Evolutionary conservation across 2,329 filamentous ascomycete species (phyloP), one percentile per base, ranked within the genome.

Genomic region (Alternaria ethzedia): DNA sequence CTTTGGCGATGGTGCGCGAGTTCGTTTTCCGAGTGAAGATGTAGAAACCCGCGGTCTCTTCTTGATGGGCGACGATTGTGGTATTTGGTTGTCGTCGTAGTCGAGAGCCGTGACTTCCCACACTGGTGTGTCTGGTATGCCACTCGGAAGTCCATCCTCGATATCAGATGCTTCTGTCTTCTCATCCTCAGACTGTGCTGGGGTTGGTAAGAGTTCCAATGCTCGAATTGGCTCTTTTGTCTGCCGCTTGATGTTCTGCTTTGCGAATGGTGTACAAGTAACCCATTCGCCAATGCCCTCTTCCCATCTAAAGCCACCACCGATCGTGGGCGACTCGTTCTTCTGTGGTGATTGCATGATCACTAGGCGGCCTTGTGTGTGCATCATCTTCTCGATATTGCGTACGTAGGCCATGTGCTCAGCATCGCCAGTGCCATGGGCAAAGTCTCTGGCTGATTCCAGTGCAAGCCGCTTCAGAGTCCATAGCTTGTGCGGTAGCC

Each of bases 251-350:
- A 61, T 56, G 12, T 66, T 59, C 30, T 72, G 70, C 44, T 70
- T 74, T 8, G 61, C 55, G 66, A 78, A 78, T 0, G 82, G 82
- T 9, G 82, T 83, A 41, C 75, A 79, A 1, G 75, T 72, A n/a
- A 83, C 78, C 82, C 82, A 84, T 63, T 84, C 82, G 23, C 80
- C 80, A 36, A 84, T 79, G 10, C 80, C 81, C 51, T 82, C 81
- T 67, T 84, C 82, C 81, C 81, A 83, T 21, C 77, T 72, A 57
- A 80, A 81, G 4, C 77, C 78, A 13, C 73, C 72, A 26, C 63
- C 59, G n/a, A 45, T 60, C 6, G 72, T 65, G 4, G 74, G 75
- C 1, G 75, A 74, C 20, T 72, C 71, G 13, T 70, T 68, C 49
- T 76, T 78, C 2, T 70, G 67, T 10, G 77, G 77, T 11, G 75